Conservation (phyloP, 2,329 filamentous ascomycete species). For the Curvularia spicifera region DNA sequence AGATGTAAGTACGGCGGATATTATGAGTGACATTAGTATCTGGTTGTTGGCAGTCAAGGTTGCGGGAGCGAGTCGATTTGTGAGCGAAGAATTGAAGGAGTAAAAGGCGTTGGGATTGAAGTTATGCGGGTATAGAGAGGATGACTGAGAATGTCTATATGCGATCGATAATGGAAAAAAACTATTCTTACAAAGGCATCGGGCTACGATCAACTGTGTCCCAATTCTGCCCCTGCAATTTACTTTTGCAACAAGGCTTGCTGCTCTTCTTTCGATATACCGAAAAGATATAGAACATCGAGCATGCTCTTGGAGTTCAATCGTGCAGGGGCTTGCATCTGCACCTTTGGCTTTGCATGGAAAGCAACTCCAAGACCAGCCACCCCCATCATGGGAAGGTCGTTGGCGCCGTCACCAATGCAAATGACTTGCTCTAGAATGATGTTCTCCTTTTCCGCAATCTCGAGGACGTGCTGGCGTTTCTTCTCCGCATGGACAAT, state of each 20-base stretch:
- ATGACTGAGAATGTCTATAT: neutral
- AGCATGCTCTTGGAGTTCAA: conserved; percentile 74
- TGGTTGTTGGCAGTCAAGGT: conserved; percentile 17
- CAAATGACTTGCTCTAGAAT: conserved; percentile 71
- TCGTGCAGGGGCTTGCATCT: conserved; percentile 75
- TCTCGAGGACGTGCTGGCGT: conserved; percentile 71
- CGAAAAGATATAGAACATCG: conserved; percentile 77
- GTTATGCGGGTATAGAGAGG: neutral
- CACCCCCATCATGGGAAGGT: conserved; percentile 77
- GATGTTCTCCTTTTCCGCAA: conserved; percentile 71
- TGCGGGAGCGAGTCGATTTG: conserved; percentile 20
- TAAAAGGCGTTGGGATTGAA: neutral
- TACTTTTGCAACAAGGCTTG: conserved; percentile 50
- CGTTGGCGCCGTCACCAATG: conserved; percentile 83
- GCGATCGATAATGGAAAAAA: neutral
- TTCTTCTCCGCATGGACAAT: conserved; percentile 82
- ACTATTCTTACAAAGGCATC: neutral
- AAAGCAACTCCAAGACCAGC: conserved; percentile 81
- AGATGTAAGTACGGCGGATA: conserved; percentile 20
- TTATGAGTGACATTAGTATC: conserved; percentile 22
- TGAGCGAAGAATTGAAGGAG: conserved; percentile 14
- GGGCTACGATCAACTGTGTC: neutral
- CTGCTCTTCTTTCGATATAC: conserved; percentile 71
- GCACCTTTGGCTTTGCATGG: conserved; percentile 83
- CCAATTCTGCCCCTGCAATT: neutral